These are phyloP conservation scores for Cicer judaicum DNA, from an alignment of 306 rosid species.

Conservation along the genomic window DNA sequence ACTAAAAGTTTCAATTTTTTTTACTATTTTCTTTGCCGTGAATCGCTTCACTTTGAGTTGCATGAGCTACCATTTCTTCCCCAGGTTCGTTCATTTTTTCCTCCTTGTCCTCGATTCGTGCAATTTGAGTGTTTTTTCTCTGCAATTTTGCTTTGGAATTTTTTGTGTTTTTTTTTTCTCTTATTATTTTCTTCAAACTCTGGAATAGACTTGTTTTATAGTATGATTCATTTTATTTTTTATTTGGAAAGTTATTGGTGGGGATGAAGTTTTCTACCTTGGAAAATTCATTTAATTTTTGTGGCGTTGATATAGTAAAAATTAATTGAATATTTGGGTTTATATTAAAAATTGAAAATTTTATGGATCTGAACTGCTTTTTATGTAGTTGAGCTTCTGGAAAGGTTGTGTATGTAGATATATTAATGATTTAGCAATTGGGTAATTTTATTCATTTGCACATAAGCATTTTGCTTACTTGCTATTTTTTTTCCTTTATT, in stretches of 20 bases:
- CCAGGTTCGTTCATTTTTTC: conserved; percentile 45
- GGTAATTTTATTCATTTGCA: conserved; percentile 17
- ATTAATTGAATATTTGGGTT: conserved; percentile 7
- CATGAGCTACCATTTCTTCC: conserved; percentile 56
- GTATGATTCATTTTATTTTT: conserved; percentile 20
- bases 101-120: conserved; percentile 8
- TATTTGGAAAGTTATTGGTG: conserved; percentile 19
- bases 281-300: background rate
- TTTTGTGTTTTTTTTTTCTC: background rate
- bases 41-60: conserved; percentile 45
- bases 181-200: background rate
- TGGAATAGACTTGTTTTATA: background rate
- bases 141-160: conserved; percentile 36
- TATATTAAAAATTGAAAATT: background rate
- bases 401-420: conserved; percentile 26
- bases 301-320: background rate
- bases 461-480: conserved; percentile 21
- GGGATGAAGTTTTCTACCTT: conserved; percentile 11
- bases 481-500: background rate
- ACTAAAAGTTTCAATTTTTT: conserved; percentile 44
- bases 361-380: conserved; percentile 64
- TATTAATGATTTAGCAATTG: conserved; percentile 20
- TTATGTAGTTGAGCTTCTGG: conserved; percentile 37
- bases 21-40: conserved; percentile 43
- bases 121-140: conserved; percentile 14